Conservation (phyloP, 139 green algal species). For the Picochlorum sp. region DNA sequence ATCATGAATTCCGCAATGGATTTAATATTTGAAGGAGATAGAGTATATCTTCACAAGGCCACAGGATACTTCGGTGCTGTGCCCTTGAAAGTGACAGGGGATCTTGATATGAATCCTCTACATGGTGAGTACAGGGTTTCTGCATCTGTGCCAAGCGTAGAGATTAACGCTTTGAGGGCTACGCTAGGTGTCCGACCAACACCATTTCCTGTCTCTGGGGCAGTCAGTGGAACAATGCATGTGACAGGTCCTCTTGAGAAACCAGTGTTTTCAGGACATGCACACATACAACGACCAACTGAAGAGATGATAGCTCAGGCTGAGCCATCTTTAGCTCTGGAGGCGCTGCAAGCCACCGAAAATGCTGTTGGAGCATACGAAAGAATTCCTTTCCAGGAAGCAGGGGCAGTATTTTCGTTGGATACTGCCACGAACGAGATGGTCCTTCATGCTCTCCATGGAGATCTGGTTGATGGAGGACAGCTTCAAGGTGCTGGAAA, state of each 20-base stretch:
- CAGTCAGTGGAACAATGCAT: slow-evolving; percentile 75
- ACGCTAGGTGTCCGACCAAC: slow-evolving; percentile 70
- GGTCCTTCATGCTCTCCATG: slow-evolving; percentile 52
- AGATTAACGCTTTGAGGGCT: slow-evolving; percentile 80
- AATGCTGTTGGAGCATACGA: slow-evolving; percentile 80
- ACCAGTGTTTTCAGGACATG: slow-evolving; percentile 72
- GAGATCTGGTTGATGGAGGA: slow-evolving; percentile 66
- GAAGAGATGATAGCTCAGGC: slow-evolving; percentile 11
- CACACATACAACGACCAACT: slow-evolving; percentile 20
- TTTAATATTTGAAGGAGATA: slow-evolving; percentile 81
- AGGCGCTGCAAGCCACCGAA: slow-evolving; percentile 23
- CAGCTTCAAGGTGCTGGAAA: slow-evolving; percentile 57
- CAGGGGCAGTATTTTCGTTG: slow-evolving; percentile 71
- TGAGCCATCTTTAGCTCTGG: slow-evolving; percentile 33
- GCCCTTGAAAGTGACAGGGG: slow-evolving; percentile 57
- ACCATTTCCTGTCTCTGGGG: slow-evolving; percentile 64
- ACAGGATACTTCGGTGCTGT: slow-evolving; percentile 68
- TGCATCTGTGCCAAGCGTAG: slow-evolving; percentile 56
- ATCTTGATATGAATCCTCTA: slow-evolving; percentile 82
- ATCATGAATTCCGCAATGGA: slow-evolving; percentile 66
- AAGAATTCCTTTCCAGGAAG: slow-evolving; percentile 38
- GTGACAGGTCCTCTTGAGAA: slow-evolving; percentile 80
- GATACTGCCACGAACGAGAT: slow-evolving; percentile 70
- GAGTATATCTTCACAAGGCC: slow-evolving; percentile 86
- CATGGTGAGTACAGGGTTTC: slow-evolving; percentile 74